A percentile compares a stretch with the other conserved stretches of the same genome.
phyloP scores from a whole-genome alignment of 106 monocot species.

The Xerophyta viscosa region DNA sequence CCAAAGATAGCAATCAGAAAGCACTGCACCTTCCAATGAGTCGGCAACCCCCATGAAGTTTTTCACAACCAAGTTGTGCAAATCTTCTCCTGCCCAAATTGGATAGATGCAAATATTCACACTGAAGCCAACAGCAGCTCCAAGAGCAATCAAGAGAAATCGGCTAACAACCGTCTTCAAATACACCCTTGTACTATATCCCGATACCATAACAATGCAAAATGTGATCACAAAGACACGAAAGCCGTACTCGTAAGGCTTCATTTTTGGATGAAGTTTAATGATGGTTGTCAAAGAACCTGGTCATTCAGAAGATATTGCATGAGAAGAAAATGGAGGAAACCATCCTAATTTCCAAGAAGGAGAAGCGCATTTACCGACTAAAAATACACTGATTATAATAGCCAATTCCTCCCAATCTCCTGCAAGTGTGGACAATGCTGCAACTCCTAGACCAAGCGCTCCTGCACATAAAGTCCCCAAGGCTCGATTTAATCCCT shows the following conservation, averaged over 20 bases:
- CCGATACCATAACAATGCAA: slow-evolving; percentile 74
- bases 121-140: slow-evolving; percentile 67
- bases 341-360: too few relatives aligned
- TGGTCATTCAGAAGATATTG: slow-evolving; percentile 19
- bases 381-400: slow-evolving; percentile 54
- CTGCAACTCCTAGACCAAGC: slow-evolving; percentile 55
- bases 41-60: slow-evolving; percentile 80
- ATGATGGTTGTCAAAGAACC: slow-evolving; percentile 64
- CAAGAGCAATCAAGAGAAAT: slow-evolving; percentile 71
- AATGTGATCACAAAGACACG: slow-evolving; percentile 91
- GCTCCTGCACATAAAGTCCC: slow-evolving; percentile 81
- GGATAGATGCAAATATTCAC: slow-evolving; percentile 97
- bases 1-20: too few relatives aligned
- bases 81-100: slow-evolving; percentile 98
- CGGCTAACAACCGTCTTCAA: slow-evolving; percentile 60
- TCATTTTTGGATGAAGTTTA: slow-evolving; percentile 86
- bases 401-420: slow-evolving; percentile 44
- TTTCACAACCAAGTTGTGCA: slow-evolving; percentile 84
- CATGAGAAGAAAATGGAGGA: slow-evolving; percentile 1
- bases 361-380: slow-evolving; percentile 23
- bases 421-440: slow-evolving; percentile 39
- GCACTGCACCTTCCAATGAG: slow-evolving; percentile 76
- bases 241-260: slow-evolving; percentile 94
- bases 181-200: slow-evolving; percentile 57
- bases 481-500: slow-evolving; percentile 75